phyloP scores from a whole-genome alignment of 1,139 yeast species.

The Suhomyces ambrosiae region DNA sequence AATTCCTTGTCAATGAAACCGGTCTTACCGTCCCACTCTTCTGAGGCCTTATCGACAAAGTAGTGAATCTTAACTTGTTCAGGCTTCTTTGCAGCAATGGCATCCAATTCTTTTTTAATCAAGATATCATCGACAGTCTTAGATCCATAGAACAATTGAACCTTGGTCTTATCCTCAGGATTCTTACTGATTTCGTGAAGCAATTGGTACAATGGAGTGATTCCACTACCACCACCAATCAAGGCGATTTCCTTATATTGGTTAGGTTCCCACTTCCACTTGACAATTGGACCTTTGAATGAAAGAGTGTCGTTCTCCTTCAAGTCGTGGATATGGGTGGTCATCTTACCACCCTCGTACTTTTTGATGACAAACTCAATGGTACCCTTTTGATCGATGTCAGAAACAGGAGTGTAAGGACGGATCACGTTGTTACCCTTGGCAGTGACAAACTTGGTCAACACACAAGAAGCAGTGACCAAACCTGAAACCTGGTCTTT shows the following conservation, averaged over 20 bases:
- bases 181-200: conserved; percentile 67
- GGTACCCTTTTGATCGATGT: conserved; percentile 67
- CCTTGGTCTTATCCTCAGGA: conserved; percentile 83
- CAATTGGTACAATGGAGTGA: conserved; percentile 91
- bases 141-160: conserved; percentile 79
- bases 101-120: conserved; percentile 74
- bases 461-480: conserved; percentile 73
- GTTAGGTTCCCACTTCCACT: conserved; percentile 92
- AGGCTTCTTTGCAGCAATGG: conserved; percentile 62
- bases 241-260: conserved; percentile 76
- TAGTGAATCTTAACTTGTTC: conserved; percentile 76
- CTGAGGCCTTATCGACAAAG: conserved; percentile 72
- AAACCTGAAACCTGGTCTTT: conserved; percentile 76
- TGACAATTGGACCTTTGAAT: conserved; percentile 92
- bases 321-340: conserved; percentile 70
- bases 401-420: conserved; percentile 93
- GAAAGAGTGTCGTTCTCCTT: conserved; percentile 80
- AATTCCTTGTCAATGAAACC: conserved; percentile 45
- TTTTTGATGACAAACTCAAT: conserved; percentile 82
- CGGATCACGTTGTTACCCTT: conserved; percentile 90
- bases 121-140: conserved; percentile 76
- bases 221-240: conserved; percentile 96
- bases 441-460: conserved; percentile 79
- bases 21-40: conserved; percentile 48
- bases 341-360: conserved; percentile 84